Base-by-base conservation (phyloP, 225 moss, liverwort and hornwort genomes). In the Pseudoscleropodium purum region DNA sequence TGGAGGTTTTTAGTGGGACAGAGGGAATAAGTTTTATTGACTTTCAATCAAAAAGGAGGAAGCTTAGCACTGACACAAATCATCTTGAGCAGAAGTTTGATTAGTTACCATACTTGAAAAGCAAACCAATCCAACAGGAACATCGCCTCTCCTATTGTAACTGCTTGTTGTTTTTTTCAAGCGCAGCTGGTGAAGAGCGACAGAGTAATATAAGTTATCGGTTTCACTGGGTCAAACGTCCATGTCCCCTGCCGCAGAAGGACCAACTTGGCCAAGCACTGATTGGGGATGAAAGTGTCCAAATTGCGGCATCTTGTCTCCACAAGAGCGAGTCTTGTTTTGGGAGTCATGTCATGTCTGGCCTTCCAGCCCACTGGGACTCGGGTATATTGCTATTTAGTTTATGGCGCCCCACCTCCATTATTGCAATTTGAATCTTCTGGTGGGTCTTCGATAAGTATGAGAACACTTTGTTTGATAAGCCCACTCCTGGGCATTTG, bases 341-440 rank as follows among this genome's bases (percentile, higher is more conserved):
- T 23, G 37, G 79, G 83, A 84, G 84, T 56, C 39, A 36, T 56
- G 84, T 56, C 39, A 36, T 56, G 63, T 25, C 14, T 84, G 78
- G 61, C 75, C 81, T 26, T 43, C 64, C 26, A 39, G 61, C 4
- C 63, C 72, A 26, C 27, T 4, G 10, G 65, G 66, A 12, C 37
- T 57, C 30, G 7, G 86, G 36, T 68, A 41, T 85, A 76, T 68
- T 82, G 51, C 67, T 85, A 76, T 76, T 86, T 30, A 5, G 18
- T 41, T 81, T 76, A 68, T 61, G 54, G 45, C 68, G 61, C 24
- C 90, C 90, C 85, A 84, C 90, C 84, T 82, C 64, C 85, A 92
- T 92, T 90, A 92, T 92, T 90, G 90, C 63, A 3, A 65, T 83
- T 83, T 88, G 75, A 83, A 83, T 83, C 75, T 88, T 81, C 11